These are phyloP conservation scores for Luffa acutangula DNA, from an alignment of 306 rosid species.

Conservation along the genomic window DNA sequence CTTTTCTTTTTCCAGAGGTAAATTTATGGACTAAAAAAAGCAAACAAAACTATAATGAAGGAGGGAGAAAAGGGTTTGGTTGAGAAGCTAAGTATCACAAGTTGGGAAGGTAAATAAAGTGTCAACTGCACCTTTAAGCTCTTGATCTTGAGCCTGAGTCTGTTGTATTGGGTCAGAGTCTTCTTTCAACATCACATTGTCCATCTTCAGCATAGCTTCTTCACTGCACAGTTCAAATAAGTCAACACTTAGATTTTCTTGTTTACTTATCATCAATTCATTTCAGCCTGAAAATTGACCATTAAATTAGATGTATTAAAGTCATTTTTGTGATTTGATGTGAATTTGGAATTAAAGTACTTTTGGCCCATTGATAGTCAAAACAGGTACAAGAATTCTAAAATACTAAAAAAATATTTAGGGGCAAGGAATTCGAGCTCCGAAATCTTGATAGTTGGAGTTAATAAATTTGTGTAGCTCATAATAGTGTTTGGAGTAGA, in stretches of 20 bases:
- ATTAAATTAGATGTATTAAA: no score
- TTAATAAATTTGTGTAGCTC: no score
- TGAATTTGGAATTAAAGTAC: no score
- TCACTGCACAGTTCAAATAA: constrained; percentile 31
- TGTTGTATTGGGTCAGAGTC: constrained; percentile 32
- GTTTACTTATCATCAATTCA: neutral
- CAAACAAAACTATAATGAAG: neutral
- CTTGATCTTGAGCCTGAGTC: constrained; percentile 42
- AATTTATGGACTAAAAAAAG: neutral
- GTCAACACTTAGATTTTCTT: neutral
- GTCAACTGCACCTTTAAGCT: constrained; percentile 51
- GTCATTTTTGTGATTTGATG: no score
- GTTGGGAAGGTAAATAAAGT: constrained; percentile 54
- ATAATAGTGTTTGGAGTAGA: no score
- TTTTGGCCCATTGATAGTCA: no score
- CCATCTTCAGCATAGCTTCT: constrained; percentile 39
- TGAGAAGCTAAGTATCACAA: constrained; percentile 20
- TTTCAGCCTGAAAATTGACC: neutral
- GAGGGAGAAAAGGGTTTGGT: neutral
- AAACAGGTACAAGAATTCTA: no score
- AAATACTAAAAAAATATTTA: no score
- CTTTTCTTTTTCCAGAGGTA: neutral
- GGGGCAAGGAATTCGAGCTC: no score
- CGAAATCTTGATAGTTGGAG: no score
- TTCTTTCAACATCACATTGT: constrained; percentile 23